Base-by-base conservation (phyloP, 306 rosid species). In the Luffa acutangula region DNA sequence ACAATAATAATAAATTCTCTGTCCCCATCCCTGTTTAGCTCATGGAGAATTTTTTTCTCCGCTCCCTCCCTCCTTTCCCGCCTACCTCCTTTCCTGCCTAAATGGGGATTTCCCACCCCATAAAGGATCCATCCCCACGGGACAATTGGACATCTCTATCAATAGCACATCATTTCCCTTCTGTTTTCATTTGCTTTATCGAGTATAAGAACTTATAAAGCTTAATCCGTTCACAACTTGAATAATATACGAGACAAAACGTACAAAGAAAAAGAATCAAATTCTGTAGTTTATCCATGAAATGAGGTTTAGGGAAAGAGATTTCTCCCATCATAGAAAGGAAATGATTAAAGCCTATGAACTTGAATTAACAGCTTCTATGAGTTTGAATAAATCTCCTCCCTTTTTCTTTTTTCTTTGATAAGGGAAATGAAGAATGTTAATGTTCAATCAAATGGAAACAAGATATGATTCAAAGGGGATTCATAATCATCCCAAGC, bases 401-500 rank as follows among this genome's bases (percentile, higher is more conserved):
- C 8, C 8, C 8, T 65, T 65, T 39, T 39, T 5, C n/a, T n/a
- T 5, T 65, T 6, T 36, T 17, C 48, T 65, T 34, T 5, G 49
- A 65, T 20, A 39, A 39, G 60, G 42, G 12, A 73, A 48, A 49
- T 25, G 60, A 73, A 51, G 45, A 73, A 7, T 59, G 52, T 76
- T 54, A 56, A 76, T 76, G 67, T 76, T 76, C 66, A 76, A 36
- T 36, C 31, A 77, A 77, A 77, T 75, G 66, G 17, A 77, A 58
- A 21, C 58, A 20, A 58, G 33, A 57, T 39, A 76, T 5, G 51
- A 37, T 37, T 54, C 53, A 18, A 51, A 54, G 9, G n/a, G 53
- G 58, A 51, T 74, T 51, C 78, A 34, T 49, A 33, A 41, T 88
- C 88, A 91, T 72, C 88, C 93, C 76, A 96, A 80, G 84, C 94